These are phyloP conservation scores for Pythium volutum DNA, from an alignment of 352 stramenopile species.

Conservation along the genomic window DNA sequence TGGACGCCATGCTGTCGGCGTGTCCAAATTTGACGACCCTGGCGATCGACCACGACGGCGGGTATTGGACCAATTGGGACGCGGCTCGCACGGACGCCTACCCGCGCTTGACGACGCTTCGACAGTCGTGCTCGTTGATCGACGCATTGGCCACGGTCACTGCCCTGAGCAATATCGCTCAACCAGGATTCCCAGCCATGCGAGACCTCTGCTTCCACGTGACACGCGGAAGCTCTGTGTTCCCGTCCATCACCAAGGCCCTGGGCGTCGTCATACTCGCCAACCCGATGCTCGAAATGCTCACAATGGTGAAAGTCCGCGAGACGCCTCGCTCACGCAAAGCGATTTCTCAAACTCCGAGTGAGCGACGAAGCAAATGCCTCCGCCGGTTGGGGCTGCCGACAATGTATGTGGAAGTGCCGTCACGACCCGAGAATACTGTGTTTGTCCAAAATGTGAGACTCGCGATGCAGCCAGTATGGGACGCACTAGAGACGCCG, in stretches of 20 bases:
- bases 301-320: constrained; percentile 12
- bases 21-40: not conserved
- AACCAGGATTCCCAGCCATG: not conserved
- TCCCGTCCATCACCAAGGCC: constrained; percentile 1
- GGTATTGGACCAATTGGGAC: not conserved
- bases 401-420: not conserved
- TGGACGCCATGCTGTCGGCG: not conserved
- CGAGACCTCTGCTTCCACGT: constrained; percentile 8
- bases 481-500: not conserved
- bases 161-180: not conserved
- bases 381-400: not conserved
- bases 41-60: constrained; percentile 1
- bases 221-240: not conserved
- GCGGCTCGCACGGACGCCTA: not conserved
- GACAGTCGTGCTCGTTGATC: constrained; percentile 7
- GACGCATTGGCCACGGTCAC: not conserved
- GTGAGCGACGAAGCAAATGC: constrained; percentile 3
- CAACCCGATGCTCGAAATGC: not conserved
- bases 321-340: not conserved
- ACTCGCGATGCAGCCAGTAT: not conserved
- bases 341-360: not conserved
- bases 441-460: not conserved
- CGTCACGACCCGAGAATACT: not conserved
- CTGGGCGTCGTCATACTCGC: not conserved
- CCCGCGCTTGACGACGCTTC: not conserved